phyloP scores from a whole-genome alignment of 2,329 filamentous ascomycete genomes.

The Calonectria pseudoturangicola region DNA sequence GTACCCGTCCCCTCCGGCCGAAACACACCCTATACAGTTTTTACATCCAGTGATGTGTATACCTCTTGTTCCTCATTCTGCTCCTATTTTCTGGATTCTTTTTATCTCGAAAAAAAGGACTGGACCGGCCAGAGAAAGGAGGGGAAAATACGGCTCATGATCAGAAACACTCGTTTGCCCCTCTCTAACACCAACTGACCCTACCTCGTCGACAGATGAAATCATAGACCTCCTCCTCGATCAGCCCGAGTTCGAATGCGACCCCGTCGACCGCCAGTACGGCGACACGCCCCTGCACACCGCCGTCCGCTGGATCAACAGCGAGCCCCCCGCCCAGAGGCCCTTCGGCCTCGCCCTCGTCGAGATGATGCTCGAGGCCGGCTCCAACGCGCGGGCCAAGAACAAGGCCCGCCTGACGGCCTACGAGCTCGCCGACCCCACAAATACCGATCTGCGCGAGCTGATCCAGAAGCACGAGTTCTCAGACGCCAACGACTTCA shows the following conservation, averaged over 20 bases:
- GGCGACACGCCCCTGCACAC: conserved; percentile 87
- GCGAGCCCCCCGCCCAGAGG: conserved; percentile 77
- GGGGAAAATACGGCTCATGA: no score
- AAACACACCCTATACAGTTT: neutral
- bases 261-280: conserved; percentile 82
- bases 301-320: conserved; percentile 85
- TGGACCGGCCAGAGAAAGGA: no score
- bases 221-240: conserved; percentile 88
- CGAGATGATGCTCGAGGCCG: conserved; percentile 89
- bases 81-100: no score
- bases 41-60: no score
- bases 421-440: conserved; percentile 82
- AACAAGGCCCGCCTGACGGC: conserved; percentile 86
- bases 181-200: conserved; percentile 14
- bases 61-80: no score
- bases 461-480: conserved; percentile 84
- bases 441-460: conserved; percentile 76
- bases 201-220: conserved; percentile 73
- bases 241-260: conserved; percentile 89
- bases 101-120: neutral
- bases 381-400: conserved; percentile 73
- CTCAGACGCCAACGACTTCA: conserved; percentile 76
- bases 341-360: conserved; percentile 80
- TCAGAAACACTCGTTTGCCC: neutral
- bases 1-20: no score